Base-by-base conservation (phyloP, 257 asterid genomes). In the Echites panduratus region DNA sequence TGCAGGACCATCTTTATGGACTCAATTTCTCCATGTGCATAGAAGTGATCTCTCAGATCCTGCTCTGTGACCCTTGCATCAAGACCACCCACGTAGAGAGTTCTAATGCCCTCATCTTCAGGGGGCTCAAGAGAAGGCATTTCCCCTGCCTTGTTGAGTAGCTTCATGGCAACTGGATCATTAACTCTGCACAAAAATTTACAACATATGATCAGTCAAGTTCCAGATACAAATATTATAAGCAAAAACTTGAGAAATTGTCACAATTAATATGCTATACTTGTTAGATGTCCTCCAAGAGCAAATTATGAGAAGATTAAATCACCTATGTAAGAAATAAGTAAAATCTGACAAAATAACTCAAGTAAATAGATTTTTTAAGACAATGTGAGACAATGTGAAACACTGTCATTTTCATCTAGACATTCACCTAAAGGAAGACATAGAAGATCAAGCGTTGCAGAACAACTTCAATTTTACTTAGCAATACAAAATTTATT, bases 61-160 rank as follows among this genome's bases (percentile, higher is more conserved):
- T 95, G 98, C 81, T 92, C 99, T 0, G 79, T 84, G 61, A 95
- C 74, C 75, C 97, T 88, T 22, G 93, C 96, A 79, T 92, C 99
- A 66, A 95, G 88, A 66, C 99, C 97, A 65, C 99, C 99, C 11
- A 95, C 84, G 48, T 95, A 92, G 9, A 95, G 96, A 81, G 99
- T 90, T 84, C 96, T 88, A 70, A 95, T 92, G 87, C 87, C 87
- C 83, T 89, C 96, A 24, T 95, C 99, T 2, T 95, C 96, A 5
- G 99, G 98, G 58, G 98, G 97, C 82, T 92, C 98, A 72, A 95
- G 76, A 26, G 98, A 85, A 74, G 99, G 99, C 99, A 92, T 95
- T 81, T 95, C 99, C 69, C 98, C 99, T 22, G 99, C 99, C 85
- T 90, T 92, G 80, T 80, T 79, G 38, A 95, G 93, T 41, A 95